Evolutionary conservation across 208 protist species (phyloP).

Genomic region (Trypanosoma congolense): DNA sequence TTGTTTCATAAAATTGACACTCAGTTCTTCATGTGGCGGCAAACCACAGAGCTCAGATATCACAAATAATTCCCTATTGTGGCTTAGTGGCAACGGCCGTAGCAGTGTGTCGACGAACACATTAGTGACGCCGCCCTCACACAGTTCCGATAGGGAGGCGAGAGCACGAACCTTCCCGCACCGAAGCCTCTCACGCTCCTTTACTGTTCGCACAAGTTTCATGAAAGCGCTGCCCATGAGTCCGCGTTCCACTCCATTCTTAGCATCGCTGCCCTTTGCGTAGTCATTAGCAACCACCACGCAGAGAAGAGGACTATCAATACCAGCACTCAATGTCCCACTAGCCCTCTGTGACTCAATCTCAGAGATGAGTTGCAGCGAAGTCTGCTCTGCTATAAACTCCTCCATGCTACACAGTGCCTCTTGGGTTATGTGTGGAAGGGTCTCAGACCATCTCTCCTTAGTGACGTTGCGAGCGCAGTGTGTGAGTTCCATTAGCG

Average conservation of each 20-base stretch:
- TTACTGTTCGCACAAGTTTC: conserved; percentile 2
- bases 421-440: conserved; percentile 9
- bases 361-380: conserved; percentile 2
- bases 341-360: not conserved
- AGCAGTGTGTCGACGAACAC: conserved; percentile 41
- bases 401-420: conserved; percentile 6
- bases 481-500: conserved; percentile 20
- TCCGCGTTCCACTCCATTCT: no score
- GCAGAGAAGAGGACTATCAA: conserved; percentile 9
- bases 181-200: conserved; percentile 3
- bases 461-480: conserved; percentile 23
- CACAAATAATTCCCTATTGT: conserved; percentile 65
- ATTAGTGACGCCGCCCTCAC: conserved; percentile 41
- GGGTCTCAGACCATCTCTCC: conserved; percentile 26
- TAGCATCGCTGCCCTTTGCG: no score
- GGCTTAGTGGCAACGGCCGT: conserved; percentile 23
- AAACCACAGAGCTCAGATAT: conserved; percentile 54
- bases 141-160: conserved; percentile 34
- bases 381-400: conserved; percentile 13
- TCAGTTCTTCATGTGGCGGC: conserved; percentile 61
- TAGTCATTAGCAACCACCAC: no score
- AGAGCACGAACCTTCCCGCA: not conserved
- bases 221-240: not conserved
- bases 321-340: conserved; percentile 7
- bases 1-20: conserved; percentile 44